Conservation (phyloP, 208 protist species). For the Acanthamoeba castellanii region DNA sequence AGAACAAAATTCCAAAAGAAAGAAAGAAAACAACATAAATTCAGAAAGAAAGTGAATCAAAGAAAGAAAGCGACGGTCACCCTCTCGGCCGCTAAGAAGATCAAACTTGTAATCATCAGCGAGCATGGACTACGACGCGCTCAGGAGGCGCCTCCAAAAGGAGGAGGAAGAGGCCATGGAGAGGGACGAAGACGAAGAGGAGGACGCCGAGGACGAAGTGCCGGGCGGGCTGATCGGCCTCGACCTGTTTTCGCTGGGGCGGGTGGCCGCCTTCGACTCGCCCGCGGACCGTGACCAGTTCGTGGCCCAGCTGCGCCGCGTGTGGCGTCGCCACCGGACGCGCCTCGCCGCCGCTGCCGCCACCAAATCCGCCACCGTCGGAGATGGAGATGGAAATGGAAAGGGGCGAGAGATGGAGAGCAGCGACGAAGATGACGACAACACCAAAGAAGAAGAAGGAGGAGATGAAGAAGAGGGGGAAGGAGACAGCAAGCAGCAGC, state of each 20-base stretch:
- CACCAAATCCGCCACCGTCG: too few relatives aligned
- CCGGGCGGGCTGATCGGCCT: neutral
- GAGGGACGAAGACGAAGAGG: neutral
- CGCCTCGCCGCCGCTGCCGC: neutral
- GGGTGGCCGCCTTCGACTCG: neutral
- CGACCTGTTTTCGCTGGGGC: neutral
- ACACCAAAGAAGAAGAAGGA: neutral
- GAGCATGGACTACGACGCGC: slow-evolving; percentile 54
- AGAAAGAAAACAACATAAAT: neutral
- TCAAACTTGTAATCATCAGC: neutral
- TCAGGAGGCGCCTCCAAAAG: neutral
- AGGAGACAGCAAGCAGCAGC: neutral
- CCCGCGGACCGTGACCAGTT: neutral
- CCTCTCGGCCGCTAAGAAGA: too few relatives aligned
- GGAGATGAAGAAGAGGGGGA: neutral
- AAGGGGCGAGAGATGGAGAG: neutral
- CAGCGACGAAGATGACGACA: neutral
- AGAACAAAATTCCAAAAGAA: neutral
- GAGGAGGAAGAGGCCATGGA: neutral
- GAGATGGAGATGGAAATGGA: neutral
- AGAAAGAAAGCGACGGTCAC: neutral
- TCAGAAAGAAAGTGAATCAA: neutral
- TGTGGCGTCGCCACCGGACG: neutral
- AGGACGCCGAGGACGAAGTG: neutral
- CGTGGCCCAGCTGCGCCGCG: slow-evolving; percentile 12